A percentile compares a stretch with the other conserved stretches of the same genome.
These are phyloP conservation scores for Phaseolus lunatus DNA, from an alignment of 306 rosid genomes.

Conservation along the genomic window DNA sequence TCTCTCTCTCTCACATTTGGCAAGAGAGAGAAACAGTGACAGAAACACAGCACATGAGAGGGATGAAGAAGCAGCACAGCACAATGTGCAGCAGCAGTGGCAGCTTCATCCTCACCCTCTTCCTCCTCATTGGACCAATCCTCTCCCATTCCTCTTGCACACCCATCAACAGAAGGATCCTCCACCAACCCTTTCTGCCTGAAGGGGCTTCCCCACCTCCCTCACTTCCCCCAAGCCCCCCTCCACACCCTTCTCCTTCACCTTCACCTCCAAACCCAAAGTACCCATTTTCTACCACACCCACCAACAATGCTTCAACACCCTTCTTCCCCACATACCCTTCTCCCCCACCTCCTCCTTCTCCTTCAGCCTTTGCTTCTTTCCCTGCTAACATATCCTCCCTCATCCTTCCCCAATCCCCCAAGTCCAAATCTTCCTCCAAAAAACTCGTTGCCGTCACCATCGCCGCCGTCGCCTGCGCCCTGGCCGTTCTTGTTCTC, in stretches of 20 bases:
- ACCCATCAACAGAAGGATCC: constrained; percentile 55
- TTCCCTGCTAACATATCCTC: constrained; percentile 96
- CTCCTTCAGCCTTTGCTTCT: constrained; percentile 73
- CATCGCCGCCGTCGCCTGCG: constrained; percentile 57
- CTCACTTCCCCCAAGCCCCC: constrained; percentile 50
- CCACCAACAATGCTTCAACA: constrained; percentile 52
- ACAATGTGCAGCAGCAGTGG: constrained; percentile 55
- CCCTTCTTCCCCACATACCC: constrained; percentile 87
- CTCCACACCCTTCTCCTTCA: constrained; percentile 45
- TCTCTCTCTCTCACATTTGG: not conserved
- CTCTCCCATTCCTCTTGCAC: constrained; percentile 10
- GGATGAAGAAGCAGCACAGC: not conserved
- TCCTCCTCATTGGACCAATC: constrained; percentile 37
- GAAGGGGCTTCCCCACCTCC: constrained; percentile 54
- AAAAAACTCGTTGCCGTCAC: constrained; percentile 54
- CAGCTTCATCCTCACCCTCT: constrained; percentile 16
- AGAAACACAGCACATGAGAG: not conserved
- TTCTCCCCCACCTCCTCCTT: constrained; percentile 70
- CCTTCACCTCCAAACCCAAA: constrained; percentile 51
- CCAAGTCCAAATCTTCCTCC: constrained; percentile 50
- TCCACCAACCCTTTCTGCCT: constrained; percentile 70
- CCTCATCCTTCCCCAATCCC: constrained; percentile 68
- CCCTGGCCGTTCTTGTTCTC: constrained; percentile 43
- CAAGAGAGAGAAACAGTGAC: not conserved
- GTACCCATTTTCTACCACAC: constrained; percentile 67